Base-by-base conservation (phyloP, 2,329 filamentous ascomycete genomes). In the Macrophomina tecta region DNA sequence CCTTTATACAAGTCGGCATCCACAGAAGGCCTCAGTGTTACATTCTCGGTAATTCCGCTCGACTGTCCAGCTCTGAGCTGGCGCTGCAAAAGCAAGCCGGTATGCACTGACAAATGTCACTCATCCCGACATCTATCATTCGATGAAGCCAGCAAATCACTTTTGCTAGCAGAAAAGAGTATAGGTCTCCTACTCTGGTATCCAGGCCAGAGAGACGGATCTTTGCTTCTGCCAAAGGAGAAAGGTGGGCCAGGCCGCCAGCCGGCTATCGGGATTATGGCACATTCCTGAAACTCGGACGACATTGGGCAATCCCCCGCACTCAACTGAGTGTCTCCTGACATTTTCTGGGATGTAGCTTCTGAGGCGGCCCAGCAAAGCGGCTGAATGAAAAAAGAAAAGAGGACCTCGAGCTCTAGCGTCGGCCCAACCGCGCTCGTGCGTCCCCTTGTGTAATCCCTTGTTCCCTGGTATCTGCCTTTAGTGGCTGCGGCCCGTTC, bases 311-410 rank as follows among this genome's bases (percentile, higher is more conserved):
- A 28, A 49, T 30, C 38, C 58, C n/a, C 30, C 9, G 45, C n/a
- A 30, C 58, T 62, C 42, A 49, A 18, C 58, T 49, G 58, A 62
- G 58, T 38, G n/a, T 62, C 58, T 62, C 58, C 58, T 62, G 58
- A 62, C 45, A 62, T 62, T 62, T 61, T 62, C 58, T 62, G 45
- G 58, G 58, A 51, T 62, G 30, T n/a, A 49, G 58, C 58, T 30
- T 32, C 58, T 49, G 23, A 30, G 45, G 16, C 14, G 32, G 38
- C 58, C 58, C 58, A 36, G 18, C 42, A 14, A 28, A 11, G 45
- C 58, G 58, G 58, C 42, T 49, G 58, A 7, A 34, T 11, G 18
- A 28, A 38, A 62, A 62, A 62, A 62, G 45, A 36, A 62, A 62
- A 62, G 18, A 14, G 1, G 58, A 18, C 30, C 58, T 62, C 45